phyloP scores from a whole-genome alignment of 306 rosid genomes.

The Hippophae gyantsensis region DNA sequence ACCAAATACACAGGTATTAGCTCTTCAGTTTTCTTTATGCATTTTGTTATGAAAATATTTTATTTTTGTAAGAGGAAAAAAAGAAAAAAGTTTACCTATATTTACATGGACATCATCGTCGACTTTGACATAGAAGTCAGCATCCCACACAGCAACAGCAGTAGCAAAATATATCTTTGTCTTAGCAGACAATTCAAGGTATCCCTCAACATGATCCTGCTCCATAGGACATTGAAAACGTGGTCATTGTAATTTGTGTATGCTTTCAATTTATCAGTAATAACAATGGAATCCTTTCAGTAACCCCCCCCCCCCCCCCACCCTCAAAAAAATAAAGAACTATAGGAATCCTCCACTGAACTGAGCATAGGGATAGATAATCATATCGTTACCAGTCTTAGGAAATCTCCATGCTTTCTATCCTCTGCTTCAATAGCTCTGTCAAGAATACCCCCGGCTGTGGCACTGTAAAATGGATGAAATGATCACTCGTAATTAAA shows the following conservation, averaged over 20 bases:
- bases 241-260: not conserved
- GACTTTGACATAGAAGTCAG: constrained; percentile 92
- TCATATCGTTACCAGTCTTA: constrained; percentile 71
- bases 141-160: constrained; percentile 90
- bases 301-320: not conserved
- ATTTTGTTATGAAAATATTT: no score
- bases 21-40: no score
- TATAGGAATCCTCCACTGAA: not conserved
- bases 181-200: constrained; percentile 93
- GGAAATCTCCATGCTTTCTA: constrained; percentile 84
- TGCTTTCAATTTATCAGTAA: constrained; percentile 3
- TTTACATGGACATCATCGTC: constrained; percentile 97
- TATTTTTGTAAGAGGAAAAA: not conserved
- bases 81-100: constrained; percentile 46
- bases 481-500: not conserved
- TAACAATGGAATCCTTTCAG: constrained; percentile 1
- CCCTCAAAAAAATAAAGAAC: not conserved
- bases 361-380: constrained; percentile 5
- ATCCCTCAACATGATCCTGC: constrained; percentile 97
- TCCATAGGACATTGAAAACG: constrained; percentile 12
- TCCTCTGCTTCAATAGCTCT: constrained; percentile 98
- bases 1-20: no score
- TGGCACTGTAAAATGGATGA: constrained; percentile 50
- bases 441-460: constrained; percentile 94
- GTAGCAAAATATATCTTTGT: constrained; percentile 83